phyloP scores from a whole-genome alignment of 2,329 filamentous ascomycete genomes.

The Neonectria coccinea region DNA sequence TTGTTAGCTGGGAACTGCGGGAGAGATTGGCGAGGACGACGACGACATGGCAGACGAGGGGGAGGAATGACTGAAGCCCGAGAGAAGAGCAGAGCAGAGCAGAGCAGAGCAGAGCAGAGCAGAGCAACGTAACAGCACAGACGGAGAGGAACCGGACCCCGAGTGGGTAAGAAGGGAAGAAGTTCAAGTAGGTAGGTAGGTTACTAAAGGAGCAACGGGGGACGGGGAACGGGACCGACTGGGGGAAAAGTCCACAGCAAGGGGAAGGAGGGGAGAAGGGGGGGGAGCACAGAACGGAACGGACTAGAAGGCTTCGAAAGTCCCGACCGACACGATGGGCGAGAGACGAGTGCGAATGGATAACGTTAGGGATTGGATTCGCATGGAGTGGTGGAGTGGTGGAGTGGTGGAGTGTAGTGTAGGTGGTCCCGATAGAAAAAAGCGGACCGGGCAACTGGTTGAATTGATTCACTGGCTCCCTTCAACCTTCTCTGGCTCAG shows the following conservation, averaged over 20 bases:
- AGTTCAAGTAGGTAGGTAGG: constrained; percentile 1
- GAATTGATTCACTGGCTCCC: too few relatives aligned
- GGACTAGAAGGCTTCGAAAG: constrained; percentile 3
- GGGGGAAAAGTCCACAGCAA: constrained; percentile 7
- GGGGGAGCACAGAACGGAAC: constrained; percentile 9
- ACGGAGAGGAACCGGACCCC: neutral
- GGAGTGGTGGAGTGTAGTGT: too few relatives aligned
- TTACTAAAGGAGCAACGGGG: constrained; percentile 20
- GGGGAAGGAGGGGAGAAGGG: constrained; percentile 16
- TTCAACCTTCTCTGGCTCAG: neutral
- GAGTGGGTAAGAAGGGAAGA: constrained; percentile 15
- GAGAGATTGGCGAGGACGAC: constrained; percentile 18
- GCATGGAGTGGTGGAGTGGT: too few relatives aligned
- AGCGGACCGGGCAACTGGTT: constrained; percentile 32
- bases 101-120: neutral
- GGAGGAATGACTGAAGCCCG: neutral
- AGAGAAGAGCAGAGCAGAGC: too few relatives aligned
- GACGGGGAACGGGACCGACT: constrained; percentile 22
- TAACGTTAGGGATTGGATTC: neutral
- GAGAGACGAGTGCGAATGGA: neutral
- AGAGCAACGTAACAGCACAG: neutral
- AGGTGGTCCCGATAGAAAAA: constrained; percentile 22
- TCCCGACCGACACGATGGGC: constrained; percentile 4
- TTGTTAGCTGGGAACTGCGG: constrained; percentile 20
- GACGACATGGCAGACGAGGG: constrained; percentile 34